Percentiles rank a stretch among this genome's conserved stretches.
Conservation (phyloP, 805 yeast genomes). For the Lachancea mirantina region DNA sequence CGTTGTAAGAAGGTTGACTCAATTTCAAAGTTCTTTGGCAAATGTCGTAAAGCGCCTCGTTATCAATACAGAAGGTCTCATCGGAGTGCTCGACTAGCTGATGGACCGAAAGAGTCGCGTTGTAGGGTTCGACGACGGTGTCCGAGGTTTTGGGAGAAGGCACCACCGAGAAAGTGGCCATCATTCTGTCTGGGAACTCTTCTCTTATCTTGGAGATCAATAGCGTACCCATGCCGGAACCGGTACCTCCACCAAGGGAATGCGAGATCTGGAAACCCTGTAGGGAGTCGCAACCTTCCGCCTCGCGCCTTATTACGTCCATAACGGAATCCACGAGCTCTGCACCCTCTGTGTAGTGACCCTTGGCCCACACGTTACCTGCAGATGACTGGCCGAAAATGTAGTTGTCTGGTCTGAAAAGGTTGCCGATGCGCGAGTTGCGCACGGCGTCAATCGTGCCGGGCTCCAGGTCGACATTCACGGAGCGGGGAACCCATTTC, state of each 20-base stretch:
- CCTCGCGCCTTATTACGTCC: slow-evolving; percentile 89
- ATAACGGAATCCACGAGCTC: slow-evolving; percentile 84
- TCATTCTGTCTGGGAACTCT: slow-evolving; percentile 92
- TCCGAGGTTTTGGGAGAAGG: slow-evolving; percentile 90
- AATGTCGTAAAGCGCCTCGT: slow-evolving; percentile 86
- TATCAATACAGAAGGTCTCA: slow-evolving; percentile 92
- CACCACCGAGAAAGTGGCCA: slow-evolving; percentile 89
- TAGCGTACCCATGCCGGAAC: slow-evolving; percentile 93
- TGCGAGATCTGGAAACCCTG: slow-evolving; percentile 92
- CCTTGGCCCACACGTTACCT: slow-evolving; percentile 96
- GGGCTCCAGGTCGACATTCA: slow-evolving; percentile 87
- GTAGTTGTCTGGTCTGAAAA: slow-evolving; percentile 88
- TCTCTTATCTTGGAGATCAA: slow-evolving; percentile 80
- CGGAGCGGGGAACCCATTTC: slow-evolving; percentile 90
- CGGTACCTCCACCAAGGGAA: slow-evolving; percentile 88
- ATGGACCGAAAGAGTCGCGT: slow-evolving; percentile 84
- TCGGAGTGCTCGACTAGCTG: slow-evolving; percentile 87
- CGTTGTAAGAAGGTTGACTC: slow-evolving; percentile 68
- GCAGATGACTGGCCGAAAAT: slow-evolving; percentile 89
- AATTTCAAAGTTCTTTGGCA: slow-evolving; percentile 81
- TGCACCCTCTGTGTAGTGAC: slow-evolving; percentile 95
- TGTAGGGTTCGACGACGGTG: slow-evolving; percentile 93
- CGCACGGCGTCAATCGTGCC: slow-evolving; percentile 86
- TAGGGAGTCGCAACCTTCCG: slow-evolving; percentile 84
- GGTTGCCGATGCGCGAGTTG: slow-evolving; percentile 70